Percentiles rank a stretch among this genome's conserved stretches.
These are phyloP conservation scores for Paraphaeosphaeria sporulosa DNA, from an alignment of 2,329 filamentous ascomycete genomes.

Conservation along the genomic window DNA sequence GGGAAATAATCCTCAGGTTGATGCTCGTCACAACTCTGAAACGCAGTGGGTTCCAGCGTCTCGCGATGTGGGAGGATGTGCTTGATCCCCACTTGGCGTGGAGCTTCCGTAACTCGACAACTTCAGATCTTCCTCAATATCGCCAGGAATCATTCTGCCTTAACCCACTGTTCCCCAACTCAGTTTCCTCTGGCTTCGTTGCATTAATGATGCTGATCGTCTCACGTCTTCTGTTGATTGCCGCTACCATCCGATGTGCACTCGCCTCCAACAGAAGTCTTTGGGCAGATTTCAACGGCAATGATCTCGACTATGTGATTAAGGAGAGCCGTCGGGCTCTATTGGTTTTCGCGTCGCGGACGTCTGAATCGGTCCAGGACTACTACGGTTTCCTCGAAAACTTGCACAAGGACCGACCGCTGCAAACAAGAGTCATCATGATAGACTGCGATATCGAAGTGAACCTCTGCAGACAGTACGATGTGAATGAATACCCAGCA, in stretches of 20 bases:
- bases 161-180: background rate
- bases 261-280: conserved; percentile 8
- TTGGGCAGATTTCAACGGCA: conserved; percentile 13
- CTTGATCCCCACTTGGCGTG: conserved; percentile 21
- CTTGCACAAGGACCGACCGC: conserved; percentile 7
- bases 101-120: background rate
- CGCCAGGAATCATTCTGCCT: background rate
- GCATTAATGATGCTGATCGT: background rate
- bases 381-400: conserved; percentile 23
- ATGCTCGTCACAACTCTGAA: conserved; percentile 21
- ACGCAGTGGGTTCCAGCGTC: conserved; percentile 22
- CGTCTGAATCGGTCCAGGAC: conserved; percentile 14
- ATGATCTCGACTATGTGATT: conserved; percentile 16
- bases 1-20: conserved; percentile 12
- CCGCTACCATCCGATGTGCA: background rate
- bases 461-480: conserved; percentile 27
- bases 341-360: conserved; percentile 26
- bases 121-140: background rate
- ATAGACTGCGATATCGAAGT: conserved; percentile 30
- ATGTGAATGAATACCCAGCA: conserved; percentile 33
- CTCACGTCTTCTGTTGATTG: background rate
- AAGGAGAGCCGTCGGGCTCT: conserved; percentile 18
- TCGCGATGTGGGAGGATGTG: conserved; percentile 19
- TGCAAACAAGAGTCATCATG: conserved; percentile 20
- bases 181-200: background rate